phyloP scores from a whole-genome alignment of 2,329 filamentous ascomycete species.

The Calonectria ilicicola region DNA sequence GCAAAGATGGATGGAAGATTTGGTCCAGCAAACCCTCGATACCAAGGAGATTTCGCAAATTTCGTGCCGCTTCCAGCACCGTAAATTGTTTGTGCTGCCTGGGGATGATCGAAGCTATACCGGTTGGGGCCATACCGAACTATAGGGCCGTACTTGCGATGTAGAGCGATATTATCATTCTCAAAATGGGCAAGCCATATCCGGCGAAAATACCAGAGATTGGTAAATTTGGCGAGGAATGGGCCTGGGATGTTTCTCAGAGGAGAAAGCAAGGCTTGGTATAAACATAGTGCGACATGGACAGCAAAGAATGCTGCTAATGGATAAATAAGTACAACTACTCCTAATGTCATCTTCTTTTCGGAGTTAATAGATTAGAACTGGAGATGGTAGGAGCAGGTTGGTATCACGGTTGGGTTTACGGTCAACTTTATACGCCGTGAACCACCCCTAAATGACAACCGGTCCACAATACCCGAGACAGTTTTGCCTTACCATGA shows the following conservation, averaged over 20 bases:
- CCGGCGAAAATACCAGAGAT: conserved; percentile 15
- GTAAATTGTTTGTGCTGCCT: background rate
- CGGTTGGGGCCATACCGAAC: conserved; percentile 12
- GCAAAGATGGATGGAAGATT: background rate
- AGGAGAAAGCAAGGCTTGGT: background rate
- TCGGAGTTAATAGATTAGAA: background rate
- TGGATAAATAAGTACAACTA: background rate
- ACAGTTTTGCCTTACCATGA: background rate
- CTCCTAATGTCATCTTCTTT: background rate
- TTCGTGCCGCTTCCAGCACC: background rate
- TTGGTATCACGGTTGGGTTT: background rate
- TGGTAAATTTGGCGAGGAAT: conserved; percentile 5
- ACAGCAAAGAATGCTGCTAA: background rate
- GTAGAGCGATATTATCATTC: conserved; percentile 9
- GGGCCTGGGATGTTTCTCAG: background rate
- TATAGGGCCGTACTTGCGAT: conserved; percentile 16
- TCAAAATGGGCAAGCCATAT: conserved; percentile 17
- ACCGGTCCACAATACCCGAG: background rate
- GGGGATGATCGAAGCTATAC: background rate
- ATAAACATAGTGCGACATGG: background rate
- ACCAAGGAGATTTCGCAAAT: background rate
- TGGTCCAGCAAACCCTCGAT: background rate
- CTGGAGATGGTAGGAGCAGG: background rate
- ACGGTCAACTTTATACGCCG: background rate
- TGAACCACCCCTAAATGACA: background rate